Evolutionary conservation across 345 rosid species (phyloP), one percentile per base, ranked within the genome.

Genomic region (Populus ilicifolia): DNA sequence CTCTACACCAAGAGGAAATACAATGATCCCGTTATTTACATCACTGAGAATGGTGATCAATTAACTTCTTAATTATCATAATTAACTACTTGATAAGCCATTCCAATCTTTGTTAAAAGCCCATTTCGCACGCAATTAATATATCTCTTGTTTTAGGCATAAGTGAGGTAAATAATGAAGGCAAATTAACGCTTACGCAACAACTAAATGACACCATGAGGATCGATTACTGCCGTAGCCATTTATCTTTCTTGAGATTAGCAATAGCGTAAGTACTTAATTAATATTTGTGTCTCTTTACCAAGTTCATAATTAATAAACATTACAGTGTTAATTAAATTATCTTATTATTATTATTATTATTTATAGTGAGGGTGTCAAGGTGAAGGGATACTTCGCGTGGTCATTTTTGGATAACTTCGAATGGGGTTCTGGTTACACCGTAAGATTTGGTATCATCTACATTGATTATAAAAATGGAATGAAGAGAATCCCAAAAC

Each of bases 181-280:
- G 76, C 3, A 75, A 81, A 6, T 16, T 78, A 52, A 59, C 87
- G 0, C 12, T 87, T 0, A 75, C 84, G 76, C 79, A 87, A 11
- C 78, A 83, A 25, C 80, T 87, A 0, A 70, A 17, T 25, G 90
- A 87, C 62, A 61, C 75, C n/a, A 67, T 43, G 75, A 85, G 90
- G 71, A 79, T 87, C 20, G 75, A 77, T 61, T 85, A 78, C 67
- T n/a, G 82, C 39, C 56, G 70, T 46, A 54, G 29, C 33, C 90
- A 87, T 71, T 84, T 87, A n/a, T 38, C 5, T 11, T 84, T 73
- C 71, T 77, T 85, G 59, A 50, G 16, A 10, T 73, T 20, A 33
- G 85, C 87, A 17, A 88, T 88, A 72, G 17, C 64, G 87, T 84
- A 73, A 79, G 85, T 52, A 20, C 59, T 52, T 18, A 52, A 52